Evolutionary conservation across 805 yeast genomes (phyloP).

Genomic region (Candida nitratophila): DNA sequence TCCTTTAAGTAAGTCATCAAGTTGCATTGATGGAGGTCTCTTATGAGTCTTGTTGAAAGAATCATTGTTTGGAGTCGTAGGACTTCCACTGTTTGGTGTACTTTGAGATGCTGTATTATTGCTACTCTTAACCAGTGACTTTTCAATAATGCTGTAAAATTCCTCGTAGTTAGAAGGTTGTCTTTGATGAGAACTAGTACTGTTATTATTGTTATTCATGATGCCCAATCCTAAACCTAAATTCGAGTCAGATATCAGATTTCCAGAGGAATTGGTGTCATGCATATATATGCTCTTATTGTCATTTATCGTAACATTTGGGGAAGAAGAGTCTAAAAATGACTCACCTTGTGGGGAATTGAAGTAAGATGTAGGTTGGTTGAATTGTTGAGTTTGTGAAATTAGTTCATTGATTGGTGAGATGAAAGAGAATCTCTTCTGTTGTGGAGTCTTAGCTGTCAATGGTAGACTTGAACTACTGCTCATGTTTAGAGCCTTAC

Average conservation of each 20-base stretch:
- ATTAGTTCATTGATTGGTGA: slow-evolving; percentile 22
- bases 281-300: not conserved
- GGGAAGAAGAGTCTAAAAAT: slow-evolving; percentile 1
- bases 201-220: not conserved
- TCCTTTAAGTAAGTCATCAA: slow-evolving; percentile 26
- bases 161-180: not conserved
- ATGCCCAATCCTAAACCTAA: not conserved
- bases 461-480: not conserved
- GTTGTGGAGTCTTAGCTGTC: not conserved
- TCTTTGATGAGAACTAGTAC: not conserved
- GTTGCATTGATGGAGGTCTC: slow-evolving; percentile 31
- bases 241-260: not conserved
- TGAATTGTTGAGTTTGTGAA: slow-evolving; percentile 5
- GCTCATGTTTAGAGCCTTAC: not conserved
- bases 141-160: not conserved
- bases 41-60: slow-evolving; percentile 1
- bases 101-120: not conserved
- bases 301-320: not conserved
- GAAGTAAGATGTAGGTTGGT: not conserved
- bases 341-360: slow-evolving; percentile 1
- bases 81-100: not conserved
- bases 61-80: not conserved
- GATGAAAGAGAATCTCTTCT: slow-evolving; percentile 15
- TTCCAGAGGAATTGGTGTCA: not conserved
- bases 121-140: not conserved